Percentiles rank a stretch among this genome's conserved stretches.
Conservation (phyloP, 2,329 filamentous ascomycete species). For the Chrysosporium queenslandicum region DNA sequence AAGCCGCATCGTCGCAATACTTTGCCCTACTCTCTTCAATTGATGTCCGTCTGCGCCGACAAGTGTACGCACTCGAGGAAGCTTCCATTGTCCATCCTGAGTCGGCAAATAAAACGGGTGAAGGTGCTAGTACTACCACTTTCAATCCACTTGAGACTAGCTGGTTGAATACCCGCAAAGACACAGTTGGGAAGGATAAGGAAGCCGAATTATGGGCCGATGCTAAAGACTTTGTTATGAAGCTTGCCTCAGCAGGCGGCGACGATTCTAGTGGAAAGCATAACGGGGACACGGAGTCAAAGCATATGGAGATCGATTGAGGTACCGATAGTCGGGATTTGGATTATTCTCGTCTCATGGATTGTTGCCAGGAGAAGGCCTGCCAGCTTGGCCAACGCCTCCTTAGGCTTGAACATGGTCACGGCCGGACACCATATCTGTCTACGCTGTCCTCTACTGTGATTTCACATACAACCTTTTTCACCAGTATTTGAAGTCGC, state of each 20-base stretch:
- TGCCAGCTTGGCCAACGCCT: too few relatives aligned
- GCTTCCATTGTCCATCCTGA: conserved; percentile 57
- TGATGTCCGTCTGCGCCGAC: conserved; percentile 62
- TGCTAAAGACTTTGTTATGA: conserved; percentile 47
- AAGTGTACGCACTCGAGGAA: conserved; percentile 72
- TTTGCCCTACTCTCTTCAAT: conserved; percentile 63
- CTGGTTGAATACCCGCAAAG: conserved; percentile 77
- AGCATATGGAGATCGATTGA: conserved; percentile 36
- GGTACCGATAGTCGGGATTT: too few relatives aligned
- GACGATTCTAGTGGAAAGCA: conserved; percentile 2
- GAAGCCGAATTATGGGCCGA: conserved; percentile 68
- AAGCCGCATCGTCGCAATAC: conserved; percentile 49
- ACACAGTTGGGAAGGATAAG: conserved; percentile 71
- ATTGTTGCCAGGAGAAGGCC: too few relatives aligned
- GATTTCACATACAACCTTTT: too few relatives aligned
- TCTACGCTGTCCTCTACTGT: too few relatives aligned
- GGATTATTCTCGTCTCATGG: too few relatives aligned
- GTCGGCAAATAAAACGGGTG: conserved; percentile 26
- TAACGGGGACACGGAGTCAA: conserved; percentile 9
- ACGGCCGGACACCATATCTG: too few relatives aligned
- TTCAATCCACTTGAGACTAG: conserved; percentile 67
- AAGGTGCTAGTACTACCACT: conserved; percentile 25
- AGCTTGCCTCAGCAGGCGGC: conserved; percentile 19
- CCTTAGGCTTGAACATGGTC: too few relatives aligned
- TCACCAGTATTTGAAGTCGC: too few relatives aligned